These are phyloP conservation scores for Starmera pachycereana DNA, from an alignment of 805 yeast genomes.

Conservation along the genomic window DNA sequence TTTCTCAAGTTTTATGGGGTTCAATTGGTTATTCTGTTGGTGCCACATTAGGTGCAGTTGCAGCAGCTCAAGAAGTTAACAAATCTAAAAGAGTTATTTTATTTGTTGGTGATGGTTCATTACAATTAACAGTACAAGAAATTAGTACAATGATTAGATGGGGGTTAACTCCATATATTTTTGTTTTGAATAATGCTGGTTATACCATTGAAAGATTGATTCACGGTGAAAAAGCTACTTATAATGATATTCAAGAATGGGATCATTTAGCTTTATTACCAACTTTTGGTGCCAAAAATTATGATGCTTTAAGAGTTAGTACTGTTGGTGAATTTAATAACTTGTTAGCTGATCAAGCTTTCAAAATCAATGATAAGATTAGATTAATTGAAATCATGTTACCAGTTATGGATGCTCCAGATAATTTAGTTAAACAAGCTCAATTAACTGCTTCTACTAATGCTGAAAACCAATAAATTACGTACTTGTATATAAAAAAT, in stretches of 20 bases:
- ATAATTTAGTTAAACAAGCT: slow-evolving; percentile 56
- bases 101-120: slow-evolving; percentile 69
- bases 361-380: slow-evolving; percentile 46
- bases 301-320: slow-evolving; percentile 43
- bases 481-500: too few relatives aligned
- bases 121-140: slow-evolving; percentile 67
- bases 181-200: slow-evolving; percentile 62
- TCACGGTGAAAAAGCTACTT: slow-evolving; percentile 55
- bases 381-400: slow-evolving; percentile 61
- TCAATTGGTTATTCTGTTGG: slow-evolving; percentile 66
- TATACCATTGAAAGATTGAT: slow-evolving; percentile 69
- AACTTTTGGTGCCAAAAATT: slow-evolving; percentile 37
- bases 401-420: slow-evolving; percentile 62
- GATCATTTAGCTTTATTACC: slow-evolving; percentile 48
- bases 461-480: slow-evolving; percentile 9
- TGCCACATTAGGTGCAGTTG: slow-evolving; percentile 56
- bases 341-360: slow-evolving; percentile 34
- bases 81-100: slow-evolving; percentile 52
- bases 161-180: slow-evolving; percentile 57
- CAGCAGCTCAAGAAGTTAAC: slow-evolving; percentile 56
- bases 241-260: slow-evolving; percentile 64
- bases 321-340: slow-evolving; percentile 50
- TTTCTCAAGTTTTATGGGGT: slow-evolving; percentile 70
- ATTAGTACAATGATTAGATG: slow-evolving; percentile 60
- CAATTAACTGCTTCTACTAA: slow-evolving; percentile 44